Evolutionary conservation across 306 rosid genomes (phyloP).

Genomic region (Astragalus glycyphyllos): DNA sequence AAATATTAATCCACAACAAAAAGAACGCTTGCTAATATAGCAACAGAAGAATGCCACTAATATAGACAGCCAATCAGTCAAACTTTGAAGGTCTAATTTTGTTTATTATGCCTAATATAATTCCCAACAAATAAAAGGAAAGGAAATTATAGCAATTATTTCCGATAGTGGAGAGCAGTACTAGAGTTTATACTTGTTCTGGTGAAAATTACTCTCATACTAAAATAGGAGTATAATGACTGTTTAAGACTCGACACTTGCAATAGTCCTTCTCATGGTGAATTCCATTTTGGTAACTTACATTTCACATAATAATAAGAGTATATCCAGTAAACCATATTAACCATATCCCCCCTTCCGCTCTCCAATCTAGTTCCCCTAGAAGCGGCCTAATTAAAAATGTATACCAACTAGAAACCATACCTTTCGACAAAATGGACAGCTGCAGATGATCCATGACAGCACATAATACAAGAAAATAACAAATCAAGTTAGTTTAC

Average conservation of each 20-base stretch:
- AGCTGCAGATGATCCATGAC: slow-evolving; percentile 60
- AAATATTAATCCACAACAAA: slow-evolving; percentile 44
- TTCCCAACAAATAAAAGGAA: background rate
- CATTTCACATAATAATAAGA: background rate
- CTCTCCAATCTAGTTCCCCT: background rate
- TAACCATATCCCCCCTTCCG: background rate
- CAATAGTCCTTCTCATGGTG: background rate
- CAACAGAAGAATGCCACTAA: slow-evolving; percentile 22
- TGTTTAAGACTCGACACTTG: background rate
- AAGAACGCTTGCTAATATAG: slow-evolving; percentile 8
- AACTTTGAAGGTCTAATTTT: slow-evolving; percentile 29
- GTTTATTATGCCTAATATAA: slow-evolving; percentile 13
- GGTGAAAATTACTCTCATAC: background rate
- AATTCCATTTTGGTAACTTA: slow-evolving; percentile 21
- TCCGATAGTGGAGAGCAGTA: slow-evolving; percentile 7
- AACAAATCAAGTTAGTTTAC: slow-evolving; percentile 50
- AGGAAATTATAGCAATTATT: background rate
- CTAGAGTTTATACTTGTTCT: background rate
- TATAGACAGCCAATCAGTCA: slow-evolving; percentile 14
- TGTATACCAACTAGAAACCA: slow-evolving; percentile 3
- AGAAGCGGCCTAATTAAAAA: background rate
- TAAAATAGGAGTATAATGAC: slow-evolving; percentile 15
- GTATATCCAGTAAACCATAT: background rate
- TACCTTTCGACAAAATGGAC: slow-evolving; percentile 99
- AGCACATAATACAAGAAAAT: slow-evolving; percentile 37